Base-by-base conservation (phyloP, 192 early-diverging fungal genomes). In the Pilaira anomala region DNA sequence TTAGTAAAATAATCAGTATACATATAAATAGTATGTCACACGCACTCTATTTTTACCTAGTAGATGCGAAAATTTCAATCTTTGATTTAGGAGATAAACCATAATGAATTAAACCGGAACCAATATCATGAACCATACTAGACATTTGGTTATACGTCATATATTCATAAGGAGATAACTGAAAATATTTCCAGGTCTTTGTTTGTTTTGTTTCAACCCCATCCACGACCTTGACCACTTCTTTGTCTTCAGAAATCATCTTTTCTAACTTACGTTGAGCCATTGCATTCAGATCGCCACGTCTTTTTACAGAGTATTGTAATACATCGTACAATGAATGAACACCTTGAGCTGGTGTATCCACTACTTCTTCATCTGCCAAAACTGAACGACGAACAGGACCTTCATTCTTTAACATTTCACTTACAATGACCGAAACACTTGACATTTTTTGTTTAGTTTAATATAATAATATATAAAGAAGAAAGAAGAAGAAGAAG, bases 151-250 rank as follows among this genome's bases (percentile, higher is more conserved):
- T 68, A 60, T 90, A 94, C 46, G 87, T 89, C 66, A 89, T 71
- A 82, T 90, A 95, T 67, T 78, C 61, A 77, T 89, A 97, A 18
- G 67, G 76, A n/a, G 85, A 81, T 62, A 97, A 79, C 68, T 87
- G 79, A 65, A 88, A 90, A 66, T 80, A 93, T 51, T 82, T 90
- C 92, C 91, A 93, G 25, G 60, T 83, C 69, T 97, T 97, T 41
- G 70, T 87, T 60, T 87, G 83, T 45, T 79, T 85, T 16, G 67
- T 69, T 63, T 82, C 78, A 18, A 70, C 69, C 22, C 86, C 87
- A 51, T 78, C 74, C 6, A 81, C 77, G 11, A 79, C 53, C 72
- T 88, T 89, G 13, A 67, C 79, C 30, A 87, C 68, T 51, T 82
- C 75, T 75, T 93, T 93, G 57, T 88, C 80, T 67, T 93, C 90